phyloP scores from a whole-genome alignment of 2,329 filamentous ascomycete species.

The Cadophora gregata region DNA sequence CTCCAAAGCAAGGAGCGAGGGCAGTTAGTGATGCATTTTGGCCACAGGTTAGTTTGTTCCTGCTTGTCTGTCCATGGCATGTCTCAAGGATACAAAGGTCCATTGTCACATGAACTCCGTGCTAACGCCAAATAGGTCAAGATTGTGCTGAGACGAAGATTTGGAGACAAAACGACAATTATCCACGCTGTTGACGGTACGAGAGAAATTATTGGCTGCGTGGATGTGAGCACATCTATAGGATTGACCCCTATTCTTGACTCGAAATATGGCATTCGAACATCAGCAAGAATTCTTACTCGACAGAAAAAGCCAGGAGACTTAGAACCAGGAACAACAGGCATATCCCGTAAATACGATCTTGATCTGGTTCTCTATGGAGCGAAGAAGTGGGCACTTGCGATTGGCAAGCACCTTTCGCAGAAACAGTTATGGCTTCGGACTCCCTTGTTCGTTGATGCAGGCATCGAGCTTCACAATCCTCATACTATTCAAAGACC shows the following conservation, averaged over 20 bases:
- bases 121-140: constrained; percentile 57
- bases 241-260: constrained; percentile 79
- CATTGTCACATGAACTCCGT: neutral
- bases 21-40: constrained; percentile 64
- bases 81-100: too few species aligned
- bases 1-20: constrained; percentile 67
- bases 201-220: constrained; percentile 73
- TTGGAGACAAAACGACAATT: constrained; percentile 59
- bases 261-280: constrained; percentile 67
- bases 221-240: constrained; percentile 71
- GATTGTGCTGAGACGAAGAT: constrained; percentile 67
- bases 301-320: constrained; percentile 70
- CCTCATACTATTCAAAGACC: constrained; percentile 60
- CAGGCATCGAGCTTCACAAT: constrained; percentile 75
- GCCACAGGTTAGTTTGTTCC: constrained; percentile 53
- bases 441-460: constrained; percentile 68
- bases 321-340: constrained; percentile 58
- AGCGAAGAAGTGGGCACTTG: constrained; percentile 66
- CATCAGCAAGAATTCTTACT: constrained; percentile 72
- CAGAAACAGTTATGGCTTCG: constrained; percentile 71
- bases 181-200: constrained; percentile 79
- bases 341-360: constrained; percentile 63
- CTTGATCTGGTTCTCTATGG: constrained; percentile 83
- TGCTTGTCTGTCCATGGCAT: neutral
- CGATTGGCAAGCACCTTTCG: constrained; percentile 71